Base-by-base conservation (phyloP, 169 alveolate genomes). In the Cryptosporidium parvum region DNA sequence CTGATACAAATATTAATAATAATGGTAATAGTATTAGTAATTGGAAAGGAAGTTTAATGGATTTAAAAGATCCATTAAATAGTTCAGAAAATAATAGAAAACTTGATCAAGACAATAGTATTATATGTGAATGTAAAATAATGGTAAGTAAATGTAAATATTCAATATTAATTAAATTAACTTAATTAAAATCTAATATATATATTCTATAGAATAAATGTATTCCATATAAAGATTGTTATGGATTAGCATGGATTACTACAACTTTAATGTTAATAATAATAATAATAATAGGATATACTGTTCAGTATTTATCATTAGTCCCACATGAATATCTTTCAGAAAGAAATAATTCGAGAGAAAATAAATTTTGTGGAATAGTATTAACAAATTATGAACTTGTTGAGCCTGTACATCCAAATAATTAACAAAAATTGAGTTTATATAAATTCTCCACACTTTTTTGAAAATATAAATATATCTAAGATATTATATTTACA, bases 251-350 rank as follows among this genome's bases (percentile, higher is more conserved):
- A 75, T 37, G 65, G 26, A 68, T 39, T 23, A 33, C 42, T 9
- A 29, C 56, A 18, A 52, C 58, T 26, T 18, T 53, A 23, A 56
- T 75, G 7, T 59, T 59, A 6, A 53, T 33, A n/a, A 9, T 75
- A 5, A 35, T 56, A 35, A 26, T 23, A 33, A 0, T 35, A 8
- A 56, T 59, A 12, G 86, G 72, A 12, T 56, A 48, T n/a, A 37
- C 21, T 10, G 29, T 75, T n/a, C 72, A 75, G 12, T 42, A 59
- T 59, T 56, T 75, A 21, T 35, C 86, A 29, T 37, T 35, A 75
- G 31, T 39, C n/a, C 85, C 85, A 39, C 18, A 52, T 26, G 72
- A 75, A 35, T 75, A 56, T 53, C 48, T 75, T 23, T 35, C 71
- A 18, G 44, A 33, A 16, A 37, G 56, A 52, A 75, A 39, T 14